Base-by-base conservation (phyloP, 441 rosid genomes). In the Pelargonium citronellum region DNA sequence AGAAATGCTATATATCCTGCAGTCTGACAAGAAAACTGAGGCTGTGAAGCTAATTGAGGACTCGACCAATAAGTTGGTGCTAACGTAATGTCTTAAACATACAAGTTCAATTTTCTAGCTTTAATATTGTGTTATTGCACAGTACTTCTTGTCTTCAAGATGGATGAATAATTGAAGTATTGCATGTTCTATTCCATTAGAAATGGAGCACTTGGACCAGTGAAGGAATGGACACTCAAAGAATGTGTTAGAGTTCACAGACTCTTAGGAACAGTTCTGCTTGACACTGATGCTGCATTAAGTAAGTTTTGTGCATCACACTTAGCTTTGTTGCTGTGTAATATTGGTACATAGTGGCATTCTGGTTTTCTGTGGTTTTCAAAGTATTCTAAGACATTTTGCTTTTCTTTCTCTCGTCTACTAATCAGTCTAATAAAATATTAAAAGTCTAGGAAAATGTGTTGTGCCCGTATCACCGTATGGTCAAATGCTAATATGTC, bases 11-110 rank as follows among this genome's bases (percentile, higher is more conserved):
- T 76, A 61, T 78, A 77, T 86, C 67, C 82, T 95, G 77, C 96
- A 90, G 77, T 87, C 94, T 47, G 79, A 76, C 82, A 87, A 83
- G 82, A 87, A 89, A 82, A 66, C 82, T 4, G 96, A 89, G 76
- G 98, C 98, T 73, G 68, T 89, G 77, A 87, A 86, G 72, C 79
- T 91, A 75, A 87, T 92, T 75, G 99, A 95, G 83, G 96, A 90
- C 79, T 89, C 96, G 20, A 69, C 84, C 72, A 89, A 87, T 75
- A 81, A 78, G 55, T 66, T 79, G 62, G 79, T 81, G 74, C 81
- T 83, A 78, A 79, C 62, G 95, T 89, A 87, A 78, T 77, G 69
- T 20, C 78, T 55, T 68, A 67, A 51, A 17, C 7, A 7, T 66
- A 58, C 68, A 55, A 34, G 8, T 70, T 67, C 66, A 10, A 73